These are phyloP conservation scores for Pseudogymnoascus sp. DNA, from an alignment of 2,329 filamentous ascomycete species.

Conservation along the genomic window DNA sequence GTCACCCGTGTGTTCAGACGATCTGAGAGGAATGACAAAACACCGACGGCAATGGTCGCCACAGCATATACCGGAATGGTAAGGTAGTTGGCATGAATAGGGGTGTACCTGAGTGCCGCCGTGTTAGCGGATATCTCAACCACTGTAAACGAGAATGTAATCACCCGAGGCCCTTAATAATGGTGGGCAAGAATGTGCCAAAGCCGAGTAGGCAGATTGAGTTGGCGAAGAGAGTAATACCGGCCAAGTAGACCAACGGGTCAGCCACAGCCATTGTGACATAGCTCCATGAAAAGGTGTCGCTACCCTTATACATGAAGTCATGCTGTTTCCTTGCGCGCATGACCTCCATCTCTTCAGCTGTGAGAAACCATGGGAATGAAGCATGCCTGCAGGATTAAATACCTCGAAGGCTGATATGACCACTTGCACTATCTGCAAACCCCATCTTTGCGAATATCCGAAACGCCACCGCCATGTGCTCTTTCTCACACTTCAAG, in stretches of 20 bases:
- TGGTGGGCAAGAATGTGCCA: constrained; percentile 30
- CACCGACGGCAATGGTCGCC: constrained; percentile 23
- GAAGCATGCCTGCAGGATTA: background rate
- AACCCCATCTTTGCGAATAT: constrained; percentile 36
- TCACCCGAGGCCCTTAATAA: constrained; percentile 15
- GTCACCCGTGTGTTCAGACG: constrained; percentile 22
- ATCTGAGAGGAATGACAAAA: constrained; percentile 28
- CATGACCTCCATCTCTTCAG: constrained; percentile 22
- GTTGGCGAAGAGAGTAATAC: constrained; percentile 29
- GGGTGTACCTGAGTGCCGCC: constrained; percentile 11
- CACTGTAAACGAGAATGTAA: no score
- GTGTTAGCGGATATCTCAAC: no score
- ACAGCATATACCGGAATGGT: constrained; percentile 32
- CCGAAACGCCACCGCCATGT: constrained; percentile 37
- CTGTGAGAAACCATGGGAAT: constrained; percentile 23
- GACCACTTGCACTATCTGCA: constrained; percentile 34
- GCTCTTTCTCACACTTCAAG: constrained; percentile 26
- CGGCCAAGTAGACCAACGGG: constrained; percentile 26
- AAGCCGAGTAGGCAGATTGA: constrained; percentile 30
- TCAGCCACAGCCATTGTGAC: constrained; percentile 28
- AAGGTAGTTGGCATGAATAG: constrained; percentile 28
- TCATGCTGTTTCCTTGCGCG: constrained; percentile 25
- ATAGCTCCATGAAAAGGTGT: constrained; percentile 27
- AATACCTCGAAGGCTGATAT: constrained; percentile 29
- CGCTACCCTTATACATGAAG: constrained; percentile 24